phyloP scores from a whole-genome alignment of 2,329 filamentous ascomycete genomes.

The Cercospora nicotianae region DNA sequence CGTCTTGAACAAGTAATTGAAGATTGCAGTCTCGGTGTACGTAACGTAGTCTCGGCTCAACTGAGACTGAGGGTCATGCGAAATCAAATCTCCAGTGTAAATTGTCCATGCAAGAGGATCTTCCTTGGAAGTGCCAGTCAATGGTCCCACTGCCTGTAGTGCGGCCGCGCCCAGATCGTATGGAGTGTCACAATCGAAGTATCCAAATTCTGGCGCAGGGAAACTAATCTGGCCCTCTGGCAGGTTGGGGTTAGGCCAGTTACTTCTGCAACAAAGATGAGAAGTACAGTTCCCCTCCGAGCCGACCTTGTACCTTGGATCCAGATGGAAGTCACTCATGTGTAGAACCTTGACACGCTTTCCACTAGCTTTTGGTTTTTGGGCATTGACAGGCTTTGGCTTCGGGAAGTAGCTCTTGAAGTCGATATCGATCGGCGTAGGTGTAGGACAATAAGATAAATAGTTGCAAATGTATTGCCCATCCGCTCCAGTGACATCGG shows the following conservation, averaged over 20 bases:
- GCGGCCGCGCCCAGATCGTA: conserved; percentile 59
- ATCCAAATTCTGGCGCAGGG: conserved; percentile 56
- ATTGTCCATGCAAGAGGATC: conserved; percentile 55
- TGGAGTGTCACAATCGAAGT: conserved; percentile 59
- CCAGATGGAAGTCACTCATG: conserved; percentile 57
- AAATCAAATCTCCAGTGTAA: conserved; percentile 59
- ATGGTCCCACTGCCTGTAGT: conserved; percentile 55
- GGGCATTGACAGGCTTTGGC: conserved; percentile 51
- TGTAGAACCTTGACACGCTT: conserved; percentile 58
- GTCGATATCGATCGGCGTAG: conserved; percentile 48
- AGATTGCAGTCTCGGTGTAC: conserved; percentile 56
- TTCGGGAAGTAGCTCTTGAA: conserved; percentile 54
- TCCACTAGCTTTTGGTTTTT: conserved; percentile 51
- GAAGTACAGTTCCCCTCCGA: conserved; percentile 57
- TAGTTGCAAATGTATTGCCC: conserved; percentile 59
- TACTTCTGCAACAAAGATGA: conserved; percentile 54
- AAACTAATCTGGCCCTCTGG: conserved; percentile 41
- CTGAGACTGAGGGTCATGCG: conserved; percentile 55
- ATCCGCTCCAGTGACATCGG: conserved; percentile 56
- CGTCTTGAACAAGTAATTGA: conserved; percentile 54
- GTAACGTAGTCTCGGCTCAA: conserved; percentile 55
- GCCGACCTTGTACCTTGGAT: conserved; percentile 55
- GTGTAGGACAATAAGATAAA: conserved; percentile 53
- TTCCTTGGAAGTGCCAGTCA: conserved; percentile 55
- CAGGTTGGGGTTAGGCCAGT: conserved; percentile 42